A percentile compares a stretch with the other conserved stretches of the same genome.
Evolutionary conservation across 176 grass and related monocot genomes (phyloP).

Genomic region (Hsuehochloa calcarea): DNA sequence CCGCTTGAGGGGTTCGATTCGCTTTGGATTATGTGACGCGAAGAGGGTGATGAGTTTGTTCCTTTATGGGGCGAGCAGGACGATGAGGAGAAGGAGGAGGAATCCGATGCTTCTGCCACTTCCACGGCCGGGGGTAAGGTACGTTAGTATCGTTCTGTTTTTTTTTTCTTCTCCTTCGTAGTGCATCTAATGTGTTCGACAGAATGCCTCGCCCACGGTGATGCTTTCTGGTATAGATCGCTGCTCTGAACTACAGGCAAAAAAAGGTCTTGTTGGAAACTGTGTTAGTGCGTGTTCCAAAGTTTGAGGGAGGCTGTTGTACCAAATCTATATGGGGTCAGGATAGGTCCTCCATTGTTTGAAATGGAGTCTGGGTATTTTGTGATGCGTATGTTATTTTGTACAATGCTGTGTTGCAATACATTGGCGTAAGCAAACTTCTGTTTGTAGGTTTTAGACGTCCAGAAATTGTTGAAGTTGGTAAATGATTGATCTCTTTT

Average conservation of each 20-base stretch:
- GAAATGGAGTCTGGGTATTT: not conserved
- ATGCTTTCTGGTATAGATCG: not conserved
- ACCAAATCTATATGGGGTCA: not conserved
- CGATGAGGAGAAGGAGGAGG: slow-evolving; percentile 35
- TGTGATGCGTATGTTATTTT: not conserved
- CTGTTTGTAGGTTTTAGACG: not conserved
- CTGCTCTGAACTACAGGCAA: not conserved
- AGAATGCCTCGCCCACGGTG: not conserved
- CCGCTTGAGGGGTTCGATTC: not conserved
- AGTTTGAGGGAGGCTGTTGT: not conserved
- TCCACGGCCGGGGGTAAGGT: slow-evolving; percentile 27
- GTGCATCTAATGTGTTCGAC: not conserved
- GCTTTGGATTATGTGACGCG: not conserved
- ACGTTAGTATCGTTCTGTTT: not conserved
- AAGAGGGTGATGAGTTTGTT: not conserved
- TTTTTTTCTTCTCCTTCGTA: too few species aligned
- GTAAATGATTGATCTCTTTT: not conserved
- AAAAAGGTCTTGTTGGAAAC: not conserved
- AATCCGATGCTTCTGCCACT: slow-evolving; percentile 21
- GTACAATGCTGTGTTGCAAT: not conserved
- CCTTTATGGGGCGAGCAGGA: slow-evolving; percentile 19
- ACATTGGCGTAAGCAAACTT: not conserved
- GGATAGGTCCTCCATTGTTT: not conserved
- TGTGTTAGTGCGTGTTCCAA: not conserved
- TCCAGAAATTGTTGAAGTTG: not conserved